These are phyloP conservation scores for Cystobasidium ongulense DNA, from an alignment of 768 basidiomycete genomes.

Conservation along the genomic window DNA sequence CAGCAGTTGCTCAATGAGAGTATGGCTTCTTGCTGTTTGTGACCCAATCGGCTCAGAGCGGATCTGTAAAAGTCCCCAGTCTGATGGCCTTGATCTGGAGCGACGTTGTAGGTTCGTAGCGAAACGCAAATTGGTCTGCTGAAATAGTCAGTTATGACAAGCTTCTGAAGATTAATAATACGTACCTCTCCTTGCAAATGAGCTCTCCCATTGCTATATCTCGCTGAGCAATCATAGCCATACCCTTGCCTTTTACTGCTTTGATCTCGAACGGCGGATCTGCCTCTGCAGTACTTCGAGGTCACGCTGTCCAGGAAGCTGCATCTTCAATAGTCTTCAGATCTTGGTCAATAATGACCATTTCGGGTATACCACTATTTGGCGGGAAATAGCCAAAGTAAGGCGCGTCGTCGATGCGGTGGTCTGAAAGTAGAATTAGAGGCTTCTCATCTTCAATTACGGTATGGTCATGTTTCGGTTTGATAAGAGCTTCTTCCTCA, in stretches of 20 bases:
- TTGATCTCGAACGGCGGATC: not conserved
- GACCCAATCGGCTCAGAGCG: not conserved
- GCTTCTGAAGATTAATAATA: not conserved
- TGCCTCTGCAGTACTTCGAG: not conserved
- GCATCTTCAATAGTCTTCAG: slow-evolving; percentile 7
- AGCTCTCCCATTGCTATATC: not conserved
- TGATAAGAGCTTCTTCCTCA: not conserved
- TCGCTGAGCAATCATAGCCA: slow-evolving; percentile 14
- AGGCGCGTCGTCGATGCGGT: slow-evolving; percentile 12
- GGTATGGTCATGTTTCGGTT: not conserved
- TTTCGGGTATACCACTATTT: not conserved
- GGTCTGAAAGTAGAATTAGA: slow-evolving; percentile 14
- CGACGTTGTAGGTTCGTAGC: not conserved
- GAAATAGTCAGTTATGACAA: too few relatives aligned
- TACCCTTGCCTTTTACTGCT: slow-evolving; percentile 2
- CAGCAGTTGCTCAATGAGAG: slow-evolving; percentile 15
- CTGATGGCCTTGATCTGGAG: not conserved
- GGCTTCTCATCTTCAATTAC: not conserved
- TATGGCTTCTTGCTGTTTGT: not conserved
- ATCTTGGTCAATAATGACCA: slow-evolving; percentile 1
- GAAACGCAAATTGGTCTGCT: not conserved
- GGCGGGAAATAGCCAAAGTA: slow-evolving; percentile 16
- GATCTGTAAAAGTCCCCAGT: not conserved
- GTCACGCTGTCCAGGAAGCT: not conserved
- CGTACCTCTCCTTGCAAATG: slow-evolving; percentile 8